phyloP scores from a whole-genome alignment of 2,329 filamentous ascomycete species.

The Ophiostoma australiae region DNA sequence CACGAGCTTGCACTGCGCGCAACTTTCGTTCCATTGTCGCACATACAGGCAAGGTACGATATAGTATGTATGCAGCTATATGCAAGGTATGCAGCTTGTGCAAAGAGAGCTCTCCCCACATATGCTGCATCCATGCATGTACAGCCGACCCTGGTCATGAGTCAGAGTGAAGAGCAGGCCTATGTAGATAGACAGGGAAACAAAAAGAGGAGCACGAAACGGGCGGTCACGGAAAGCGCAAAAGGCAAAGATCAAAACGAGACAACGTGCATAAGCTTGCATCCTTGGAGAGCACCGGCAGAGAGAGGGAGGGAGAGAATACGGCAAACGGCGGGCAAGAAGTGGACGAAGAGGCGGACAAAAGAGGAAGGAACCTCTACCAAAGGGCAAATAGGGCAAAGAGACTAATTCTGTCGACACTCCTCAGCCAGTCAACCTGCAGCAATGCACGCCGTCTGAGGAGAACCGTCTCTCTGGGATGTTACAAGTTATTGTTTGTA shows the following conservation, averaged over 20 bases:
- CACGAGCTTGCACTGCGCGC: neutral
- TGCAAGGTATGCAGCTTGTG: neutral
- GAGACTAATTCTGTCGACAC: neutral
- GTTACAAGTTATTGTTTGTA: conserved; percentile 12
- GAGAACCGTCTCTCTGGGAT: conserved; percentile 13
- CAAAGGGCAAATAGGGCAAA: neutral
- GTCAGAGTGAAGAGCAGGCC: neutral
- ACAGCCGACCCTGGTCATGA: conserved; percentile 7
- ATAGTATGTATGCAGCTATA: neutral
- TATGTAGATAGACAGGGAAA: neutral
- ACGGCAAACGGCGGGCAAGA: neutral
- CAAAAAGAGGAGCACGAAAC: conserved; percentile 2
- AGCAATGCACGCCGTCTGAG: conserved; percentile 20
- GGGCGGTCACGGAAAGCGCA: neutral
- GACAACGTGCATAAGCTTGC: neutral
- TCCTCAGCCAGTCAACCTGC: conserved; percentile 26
- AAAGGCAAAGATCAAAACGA: neutral
- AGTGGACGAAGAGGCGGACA: neutral
- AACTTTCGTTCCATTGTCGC: neutral
- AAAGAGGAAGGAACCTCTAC: neutral
- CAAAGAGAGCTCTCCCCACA: conserved; percentile 5
- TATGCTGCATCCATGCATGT: conserved; percentile 4
- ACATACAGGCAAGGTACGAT: neutral
- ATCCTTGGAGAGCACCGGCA: neutral
- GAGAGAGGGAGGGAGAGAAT: neutral